A percentile compares a stretch with the other conserved stretches of the same genome.
These are phyloP conservation scores for Themeda triandra DNA, from an alignment of 176 grass and related monocot species.

Conservation along the genomic window DNA sequence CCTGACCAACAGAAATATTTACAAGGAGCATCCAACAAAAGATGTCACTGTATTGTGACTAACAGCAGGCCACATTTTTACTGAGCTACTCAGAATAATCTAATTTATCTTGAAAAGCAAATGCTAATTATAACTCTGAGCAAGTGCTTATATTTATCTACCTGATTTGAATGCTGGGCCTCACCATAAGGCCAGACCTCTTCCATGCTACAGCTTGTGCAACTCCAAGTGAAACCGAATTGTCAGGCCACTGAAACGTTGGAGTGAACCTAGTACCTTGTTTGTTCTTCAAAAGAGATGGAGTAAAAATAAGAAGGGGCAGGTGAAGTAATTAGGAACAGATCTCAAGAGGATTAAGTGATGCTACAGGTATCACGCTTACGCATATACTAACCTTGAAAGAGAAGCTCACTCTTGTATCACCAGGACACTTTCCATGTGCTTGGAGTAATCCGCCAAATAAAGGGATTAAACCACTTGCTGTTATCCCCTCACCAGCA, in stretches of 20 bases:
- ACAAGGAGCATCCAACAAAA: not conserved
- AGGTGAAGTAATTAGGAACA: conserved; percentile 17
- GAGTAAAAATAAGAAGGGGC: conserved; percentile 13
- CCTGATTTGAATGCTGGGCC: conserved; percentile 78
- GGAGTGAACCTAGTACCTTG: conserved; percentile 58
- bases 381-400: conserved; percentile 55
- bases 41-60: not conserved
- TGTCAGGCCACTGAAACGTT: conserved; percentile 66
- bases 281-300: conserved; percentile 50
- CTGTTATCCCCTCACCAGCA: conserved; percentile 87
- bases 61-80: not conserved
- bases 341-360: conserved; percentile 1
- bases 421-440: conserved; percentile 76
- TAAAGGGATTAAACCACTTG: conserved; percentile 74
- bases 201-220: conserved; percentile 60
- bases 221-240: conserved; percentile 72
- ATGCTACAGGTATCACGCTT: not conserved
- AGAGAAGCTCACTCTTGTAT: conserved; percentile 91
- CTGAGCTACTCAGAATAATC: not conserved
- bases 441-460: conserved; percentile 81
- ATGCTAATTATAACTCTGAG: not conserved
- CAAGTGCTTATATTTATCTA: conserved; percentile 30
- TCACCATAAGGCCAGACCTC: conserved; percentile 58
- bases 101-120: not conserved
- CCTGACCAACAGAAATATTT: not conserved